Base-by-base conservation (phyloP, 1,284 basidiomycete genomes). In the Moesziomyces antarcticus region DNA sequence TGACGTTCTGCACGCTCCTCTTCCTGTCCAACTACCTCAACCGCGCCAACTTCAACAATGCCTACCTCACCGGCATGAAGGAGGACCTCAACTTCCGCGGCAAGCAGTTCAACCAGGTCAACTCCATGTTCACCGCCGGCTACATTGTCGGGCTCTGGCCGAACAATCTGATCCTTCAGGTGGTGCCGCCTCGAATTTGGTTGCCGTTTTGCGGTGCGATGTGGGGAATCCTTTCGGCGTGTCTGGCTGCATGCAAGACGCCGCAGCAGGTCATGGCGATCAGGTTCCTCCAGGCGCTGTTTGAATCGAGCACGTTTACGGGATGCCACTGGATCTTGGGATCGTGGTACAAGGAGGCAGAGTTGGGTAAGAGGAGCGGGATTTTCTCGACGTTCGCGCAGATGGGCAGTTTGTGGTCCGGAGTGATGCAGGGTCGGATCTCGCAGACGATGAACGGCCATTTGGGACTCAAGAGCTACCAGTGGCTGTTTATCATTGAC, bases 51-150 rank as follows among this genome's bases (percentile, higher is more conserved):
- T 78, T 78, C 46, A 33, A 42, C 50, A 73, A 73, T 51, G 66
- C 65, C 50, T 91, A 91, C 82, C 91, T 93, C 18, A 91, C 90
- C 5, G 92, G 92, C 4, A 92, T 93, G 91, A 89, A 88, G 73
- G 90, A 93, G 83, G 91, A 92, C 47, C 87, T 93, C 35, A 77
- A 87, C 62, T 90, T 92, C 88, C 84, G 86, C 50, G 91, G 91
- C 33, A 90, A 88, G 44, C 87, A 92, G 64, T 89, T 88, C 80
- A 92, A 92, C 75, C 82, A 82, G 72, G 82, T 83, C 67, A 82
- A 90, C 88, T 83, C 81, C 18, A 79, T 80, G 66, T 85, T 83
- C 65, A 81, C 79, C 14, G 75, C 81, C 6, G 83, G 84, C 7
- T 84, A 83, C 61, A 73, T 70, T 6, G 42, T 84, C 25, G 79